A percentile compares a stretch with the other conserved stretches of the same genome.
Conservation (phyloP, 306 rosid species). For the Chamaecrista fasciculata region DNA sequence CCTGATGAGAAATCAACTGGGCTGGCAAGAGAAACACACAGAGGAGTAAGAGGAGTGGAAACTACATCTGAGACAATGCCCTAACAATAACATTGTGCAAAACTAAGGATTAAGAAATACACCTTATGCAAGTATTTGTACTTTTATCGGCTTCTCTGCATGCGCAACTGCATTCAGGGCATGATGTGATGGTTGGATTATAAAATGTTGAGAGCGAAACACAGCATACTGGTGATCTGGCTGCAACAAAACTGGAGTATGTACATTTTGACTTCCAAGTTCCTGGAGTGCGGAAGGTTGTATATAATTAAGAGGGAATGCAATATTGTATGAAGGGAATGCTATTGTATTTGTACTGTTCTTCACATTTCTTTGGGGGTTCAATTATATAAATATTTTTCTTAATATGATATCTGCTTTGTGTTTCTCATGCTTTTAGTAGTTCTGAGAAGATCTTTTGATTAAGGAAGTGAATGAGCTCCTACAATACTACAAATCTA, state of each 20-base stretch:
- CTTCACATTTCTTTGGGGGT: neutral
- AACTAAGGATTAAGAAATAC: neutral
- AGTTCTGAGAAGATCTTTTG: neutral
- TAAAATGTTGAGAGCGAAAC: conserved; percentile 83
- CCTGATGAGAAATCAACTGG: conserved; percentile 22
- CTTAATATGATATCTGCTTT: conserved; percentile 10
- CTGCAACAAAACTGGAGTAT: conserved; percentile 64
- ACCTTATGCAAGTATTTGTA: conserved; percentile 51
- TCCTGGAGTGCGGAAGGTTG: conserved; percentile 45
- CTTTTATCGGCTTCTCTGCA: conserved; percentile 50
- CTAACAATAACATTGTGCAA: neutral
- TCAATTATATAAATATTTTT: neutral
- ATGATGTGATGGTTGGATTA: conserved; percentile 57
- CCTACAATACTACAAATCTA: neutral
- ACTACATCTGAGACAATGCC: neutral
- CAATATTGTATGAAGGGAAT: conserved; percentile 1
- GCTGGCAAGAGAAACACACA: conserved; percentile 33
- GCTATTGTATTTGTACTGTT: neutral
- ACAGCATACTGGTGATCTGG: conserved; percentile 57
- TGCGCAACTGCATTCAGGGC: conserved; percentile 69
- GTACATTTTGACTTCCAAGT: conserved; percentile 78
- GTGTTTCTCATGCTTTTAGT: conserved; percentile 4
- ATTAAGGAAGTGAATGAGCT: conserved; percentile 4
- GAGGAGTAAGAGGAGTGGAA: conserved; percentile 15
- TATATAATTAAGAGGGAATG: conserved; percentile 26